A percentile compares a stretch with the other conserved stretches of the same genome.
Conservation (phyloP, 179 eudicot species). For the Carnegiea gigantea region DNA sequence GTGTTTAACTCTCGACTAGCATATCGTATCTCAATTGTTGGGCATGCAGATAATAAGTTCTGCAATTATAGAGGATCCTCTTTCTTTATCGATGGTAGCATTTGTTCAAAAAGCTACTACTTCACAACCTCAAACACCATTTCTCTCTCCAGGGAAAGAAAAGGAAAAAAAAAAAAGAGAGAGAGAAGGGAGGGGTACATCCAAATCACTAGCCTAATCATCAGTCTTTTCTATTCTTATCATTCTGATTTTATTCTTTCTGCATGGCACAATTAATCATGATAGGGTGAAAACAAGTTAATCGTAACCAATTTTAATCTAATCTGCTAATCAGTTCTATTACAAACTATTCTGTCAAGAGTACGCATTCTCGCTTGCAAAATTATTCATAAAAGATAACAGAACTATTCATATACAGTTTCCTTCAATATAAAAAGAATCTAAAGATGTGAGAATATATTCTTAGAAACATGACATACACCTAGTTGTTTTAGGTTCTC, state of each 20-base stretch:
- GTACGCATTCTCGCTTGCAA: too few relatives aligned
- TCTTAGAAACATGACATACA: too few relatives aligned
- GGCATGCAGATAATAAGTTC: too few relatives aligned
- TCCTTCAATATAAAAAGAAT: too few relatives aligned
- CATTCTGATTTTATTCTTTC: slow-evolving; percentile 8
- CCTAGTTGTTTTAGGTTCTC: too few relatives aligned
- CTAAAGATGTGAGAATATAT: too few relatives aligned
- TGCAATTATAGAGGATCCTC: too few relatives aligned
- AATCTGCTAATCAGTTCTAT: too few relatives aligned
- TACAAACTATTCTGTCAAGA: background rate
- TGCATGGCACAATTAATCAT: background rate
- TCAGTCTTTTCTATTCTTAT: slow-evolving; percentile 2
- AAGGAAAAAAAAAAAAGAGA: background rate
- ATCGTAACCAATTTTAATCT: background rate
- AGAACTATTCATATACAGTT: too few relatives aligned
- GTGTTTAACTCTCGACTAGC: too few relatives aligned
- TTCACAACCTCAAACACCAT: background rate
- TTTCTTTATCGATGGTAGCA: background rate
- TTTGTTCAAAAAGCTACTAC: background rate
- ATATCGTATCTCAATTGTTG: too few relatives aligned
- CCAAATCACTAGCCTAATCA: slow-evolving; percentile 10
- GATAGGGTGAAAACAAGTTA: background rate
- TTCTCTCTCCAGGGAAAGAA: background rate
- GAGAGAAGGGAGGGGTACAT: background rate
- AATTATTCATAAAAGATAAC: too few relatives aligned